phyloP scores from a whole-genome alignment of 768 basidiomycete genomes.

The Russula sp. region DNA sequence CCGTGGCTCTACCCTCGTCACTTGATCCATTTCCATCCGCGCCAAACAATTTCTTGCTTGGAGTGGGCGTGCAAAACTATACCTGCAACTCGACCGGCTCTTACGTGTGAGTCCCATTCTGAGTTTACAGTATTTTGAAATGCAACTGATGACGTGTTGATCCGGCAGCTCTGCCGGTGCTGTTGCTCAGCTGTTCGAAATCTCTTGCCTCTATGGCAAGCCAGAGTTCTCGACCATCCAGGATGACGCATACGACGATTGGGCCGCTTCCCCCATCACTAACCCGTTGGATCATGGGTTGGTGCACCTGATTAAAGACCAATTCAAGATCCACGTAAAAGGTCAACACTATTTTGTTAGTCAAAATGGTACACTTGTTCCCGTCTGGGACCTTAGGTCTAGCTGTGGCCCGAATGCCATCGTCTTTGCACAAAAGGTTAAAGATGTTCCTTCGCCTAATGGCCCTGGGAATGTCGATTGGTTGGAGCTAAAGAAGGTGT shows the following conservation, averaged over 20 bases:
- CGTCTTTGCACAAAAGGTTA: constrained; percentile 13
- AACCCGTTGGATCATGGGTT: too few relatives aligned
- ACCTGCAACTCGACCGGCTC: constrained; percentile 1
- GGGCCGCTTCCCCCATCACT: not conserved
- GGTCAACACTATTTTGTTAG: constrained; percentile 26
- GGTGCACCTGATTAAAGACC: too few relatives aligned
- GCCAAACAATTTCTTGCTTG: constrained; percentile 1
- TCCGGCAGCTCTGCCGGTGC: constrained; percentile 23
- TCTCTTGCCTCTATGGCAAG: not conserved
- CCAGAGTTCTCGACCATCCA: constrained; percentile 11
- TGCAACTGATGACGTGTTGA: not conserved
- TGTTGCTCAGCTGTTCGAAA: constrained; percentile 24
- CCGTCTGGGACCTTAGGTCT: constrained; percentile 26
- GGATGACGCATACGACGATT: not conserved
- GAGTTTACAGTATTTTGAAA: not conserved
- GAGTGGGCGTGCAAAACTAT: constrained; percentile 17
- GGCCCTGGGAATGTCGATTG: constrained; percentile 19
- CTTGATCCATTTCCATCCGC: not conserved
- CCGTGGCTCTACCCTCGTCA: not conserved
- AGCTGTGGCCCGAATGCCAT: not conserved
- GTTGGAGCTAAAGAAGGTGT: constrained; percentile 9
- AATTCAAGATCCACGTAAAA: not conserved
- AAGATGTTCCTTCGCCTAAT: constrained; percentile 12
- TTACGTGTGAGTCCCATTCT: constrained; percentile 12
- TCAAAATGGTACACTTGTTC: not conserved